Conservation (phyloP, 1,284 basidiomycete species). For the Neolentinus lepideus region DNA sequence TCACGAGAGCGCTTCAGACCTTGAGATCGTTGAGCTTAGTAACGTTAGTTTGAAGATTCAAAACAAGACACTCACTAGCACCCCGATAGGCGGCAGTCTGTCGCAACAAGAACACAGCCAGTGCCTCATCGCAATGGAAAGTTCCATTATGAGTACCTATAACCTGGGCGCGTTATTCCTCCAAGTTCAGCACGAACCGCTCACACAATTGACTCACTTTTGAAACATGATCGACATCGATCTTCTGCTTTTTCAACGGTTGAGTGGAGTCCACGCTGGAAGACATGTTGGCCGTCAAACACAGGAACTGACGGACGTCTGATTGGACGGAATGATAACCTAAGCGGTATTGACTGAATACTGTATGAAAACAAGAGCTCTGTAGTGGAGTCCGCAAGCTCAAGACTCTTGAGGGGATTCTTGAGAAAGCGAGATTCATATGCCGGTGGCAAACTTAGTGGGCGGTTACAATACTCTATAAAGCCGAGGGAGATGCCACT, state of each 20-base stretch:
- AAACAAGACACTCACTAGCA: conserved; percentile 44
- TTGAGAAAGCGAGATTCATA: not conserved
- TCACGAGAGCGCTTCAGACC: conserved; percentile 82
- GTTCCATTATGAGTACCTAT: conserved; percentile 95
- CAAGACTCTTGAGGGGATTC: not conserved
- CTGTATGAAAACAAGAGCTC: not conserved
- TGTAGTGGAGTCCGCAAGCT: not conserved
- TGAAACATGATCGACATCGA: conserved; percentile 18
- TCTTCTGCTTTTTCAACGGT: conserved; percentile 39
- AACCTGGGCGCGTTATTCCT: conserved; percentile 28
- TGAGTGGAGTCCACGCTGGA: conserved; percentile 18
- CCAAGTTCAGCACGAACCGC: not conserved
- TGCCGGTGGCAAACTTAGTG: too few relatives aligned
- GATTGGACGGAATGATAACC: too few relatives aligned
- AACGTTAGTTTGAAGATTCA: conserved; percentile 4
- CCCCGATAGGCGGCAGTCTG: conserved; percentile 72
- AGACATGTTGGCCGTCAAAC: conserved; percentile 22
- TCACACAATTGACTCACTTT: conserved; percentile 24
- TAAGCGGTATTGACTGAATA: too few relatives aligned
- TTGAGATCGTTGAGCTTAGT: conserved; percentile 18
- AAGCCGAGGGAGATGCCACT: not conserved
- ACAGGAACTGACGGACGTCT: not conserved
- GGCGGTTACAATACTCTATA: not conserved
- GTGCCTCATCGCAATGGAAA: conserved; percentile 95
- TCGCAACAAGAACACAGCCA: conserved; percentile 88